Percentiles rank a stretch among this genome's conserved stretches.
phyloP scores from a whole-genome alignment of 2,329 filamentous ascomycete species.

The Herpomyces periplanetae region DNA sequence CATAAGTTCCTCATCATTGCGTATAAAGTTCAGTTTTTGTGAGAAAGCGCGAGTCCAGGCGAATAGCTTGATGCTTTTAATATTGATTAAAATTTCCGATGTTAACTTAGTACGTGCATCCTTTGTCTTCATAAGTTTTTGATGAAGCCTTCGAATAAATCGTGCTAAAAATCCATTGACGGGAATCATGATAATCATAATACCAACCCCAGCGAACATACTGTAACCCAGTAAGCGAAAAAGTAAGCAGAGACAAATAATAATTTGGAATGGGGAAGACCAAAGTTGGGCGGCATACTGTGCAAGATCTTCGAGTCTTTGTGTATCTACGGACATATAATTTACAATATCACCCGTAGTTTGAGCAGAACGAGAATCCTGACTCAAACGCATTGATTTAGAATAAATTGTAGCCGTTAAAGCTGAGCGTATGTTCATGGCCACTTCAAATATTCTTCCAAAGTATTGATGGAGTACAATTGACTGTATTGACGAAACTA shows the following conservation, averaged over 20 bases:
- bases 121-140: slow-evolving; percentile 96
- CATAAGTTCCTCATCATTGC: slow-evolving; percentile 79
- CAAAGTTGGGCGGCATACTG: slow-evolving; percentile 84
- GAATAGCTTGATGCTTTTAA: slow-evolving; percentile 41
- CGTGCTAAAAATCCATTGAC: slow-evolving; percentile 67
- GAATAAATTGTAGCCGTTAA: slow-evolving; percentile 65
- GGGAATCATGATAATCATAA: slow-evolving; percentile 92
- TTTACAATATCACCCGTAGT: slow-evolving; percentile 94
- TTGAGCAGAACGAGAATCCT: slow-evolving; percentile 56
- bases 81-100: slow-evolving; percentile 18
- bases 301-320: slow-evolving; percentile 66
- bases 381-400: slow-evolving; percentile 60
- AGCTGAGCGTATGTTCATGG: slow-evolving; percentile 80
- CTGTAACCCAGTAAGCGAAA: slow-evolving; percentile 80
- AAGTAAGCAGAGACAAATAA: slow-evolving; percentile 70
- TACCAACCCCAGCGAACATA: slow-evolving; percentile 73
- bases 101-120: slow-evolving; percentile 67
- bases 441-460: slow-evolving; percentile 65
- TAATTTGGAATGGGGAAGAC: slow-evolving; percentile 89
- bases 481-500: no score
- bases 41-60: slow-evolving; percentile 92
- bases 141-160: slow-evolving; percentile 75
- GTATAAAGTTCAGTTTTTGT: slow-evolving; percentile 76
- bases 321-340: slow-evolving; percentile 93
- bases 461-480: no score